These are phyloP conservation scores for Pleurozium schreberi DNA, from an alignment of 225 moss, liverwort and hornwort genomes.

Conservation along the genomic window DNA sequence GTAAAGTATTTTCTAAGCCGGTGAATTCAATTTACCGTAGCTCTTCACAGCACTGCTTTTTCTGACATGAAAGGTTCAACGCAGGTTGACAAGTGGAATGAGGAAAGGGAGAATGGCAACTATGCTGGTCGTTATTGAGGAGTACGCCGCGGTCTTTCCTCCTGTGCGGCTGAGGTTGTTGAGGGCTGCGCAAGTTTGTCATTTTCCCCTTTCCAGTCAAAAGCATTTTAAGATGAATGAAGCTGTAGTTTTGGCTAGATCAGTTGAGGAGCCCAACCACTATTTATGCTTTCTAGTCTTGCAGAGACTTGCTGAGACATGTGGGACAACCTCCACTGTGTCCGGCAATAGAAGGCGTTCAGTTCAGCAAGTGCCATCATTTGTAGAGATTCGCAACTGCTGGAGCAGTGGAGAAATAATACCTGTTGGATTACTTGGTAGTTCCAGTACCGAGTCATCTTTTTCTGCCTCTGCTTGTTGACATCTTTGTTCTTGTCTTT, in stretches of 20 bases:
- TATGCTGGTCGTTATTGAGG: constrained; percentile 65
- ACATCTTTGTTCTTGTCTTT: background rate
- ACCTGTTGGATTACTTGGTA: background rate
- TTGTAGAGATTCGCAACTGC: constrained; percentile 9
- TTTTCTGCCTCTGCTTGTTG: background rate
- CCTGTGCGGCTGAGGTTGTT: background rate
- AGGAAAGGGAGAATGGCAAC: constrained; percentile 71
- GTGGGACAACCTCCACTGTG: background rate
- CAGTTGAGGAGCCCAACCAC: background rate
- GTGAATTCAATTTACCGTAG: background rate
- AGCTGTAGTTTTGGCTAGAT: constrained; percentile 1
- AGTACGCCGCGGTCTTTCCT: background rate
- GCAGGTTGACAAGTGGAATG: constrained; percentile 93
- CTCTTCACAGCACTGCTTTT: background rate
- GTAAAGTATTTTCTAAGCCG: background rate
- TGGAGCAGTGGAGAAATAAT: constrained; percentile 23
- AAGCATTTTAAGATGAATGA: background rate
- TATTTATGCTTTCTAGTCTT: background rate
- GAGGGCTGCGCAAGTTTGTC: constrained; percentile 1
- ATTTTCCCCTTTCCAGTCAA: background rate
- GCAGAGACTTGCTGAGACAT: constrained; percentile 1
- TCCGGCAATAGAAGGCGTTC: background rate
- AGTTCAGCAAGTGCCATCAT: background rate
- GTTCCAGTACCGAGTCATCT: background rate
- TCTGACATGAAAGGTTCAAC: background rate